Percentiles rank a stretch among this genome's conserved stretches.
phyloP scores from a whole-genome alignment of 176 grass and related monocot species.

The Rhynchospora breviuscula region DNA sequence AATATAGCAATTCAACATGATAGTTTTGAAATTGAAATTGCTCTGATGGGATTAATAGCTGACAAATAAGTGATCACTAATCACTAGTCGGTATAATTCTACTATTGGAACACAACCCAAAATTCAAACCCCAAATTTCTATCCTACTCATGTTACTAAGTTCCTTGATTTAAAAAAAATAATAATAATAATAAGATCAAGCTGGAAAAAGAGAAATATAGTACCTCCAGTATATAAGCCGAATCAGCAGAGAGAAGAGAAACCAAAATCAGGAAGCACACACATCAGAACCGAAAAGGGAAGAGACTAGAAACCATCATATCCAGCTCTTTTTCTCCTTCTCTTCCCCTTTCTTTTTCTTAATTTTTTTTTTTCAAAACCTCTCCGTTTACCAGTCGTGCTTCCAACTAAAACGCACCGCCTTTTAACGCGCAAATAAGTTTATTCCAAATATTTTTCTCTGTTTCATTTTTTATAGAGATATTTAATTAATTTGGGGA shows the following conservation, averaged over 20 bases:
- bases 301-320: neutral
- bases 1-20: neutral
- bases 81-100: neutral
- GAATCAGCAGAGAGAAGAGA: neutral
- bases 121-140: neutral
- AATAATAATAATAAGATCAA: neutral
- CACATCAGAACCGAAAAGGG: neutral
- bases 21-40: neutral
- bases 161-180: neutral
- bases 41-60: neutral
- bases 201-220: slow-evolving; percentile 3
- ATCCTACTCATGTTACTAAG: neutral
- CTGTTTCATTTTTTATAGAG: neutral
- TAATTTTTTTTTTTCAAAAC: neutral
- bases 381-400: neutral
- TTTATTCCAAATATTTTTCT: neutral
- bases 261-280: neutral
- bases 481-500: neutral
- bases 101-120: neutral
- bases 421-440: slow-evolving; percentile 10
- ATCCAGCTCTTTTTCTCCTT: neutral
- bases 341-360: neutral
- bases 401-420: neutral
- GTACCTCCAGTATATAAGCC: neutral
- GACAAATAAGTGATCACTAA: neutral